Conservation (phyloP, 768 basidiomycete genomes). For the Daedalea quercina region DNA sequence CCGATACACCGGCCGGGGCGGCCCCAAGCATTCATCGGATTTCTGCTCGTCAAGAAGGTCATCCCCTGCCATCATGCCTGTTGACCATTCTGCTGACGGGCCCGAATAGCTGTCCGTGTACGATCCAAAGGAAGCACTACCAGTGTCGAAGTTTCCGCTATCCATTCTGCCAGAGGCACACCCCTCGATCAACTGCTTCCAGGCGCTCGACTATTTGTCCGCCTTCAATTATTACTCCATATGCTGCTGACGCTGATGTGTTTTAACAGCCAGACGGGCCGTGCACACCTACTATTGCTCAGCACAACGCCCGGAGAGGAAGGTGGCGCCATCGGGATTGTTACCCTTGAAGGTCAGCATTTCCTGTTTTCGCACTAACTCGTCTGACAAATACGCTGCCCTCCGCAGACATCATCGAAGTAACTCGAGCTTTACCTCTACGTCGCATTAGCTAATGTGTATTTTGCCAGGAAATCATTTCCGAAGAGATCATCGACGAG, state of each 20-base stretch:
- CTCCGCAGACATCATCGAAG: conserved; percentile 65
- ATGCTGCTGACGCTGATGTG: neutral
- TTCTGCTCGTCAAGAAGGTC: conserved; percentile 81
- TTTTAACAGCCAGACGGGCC: conserved; percentile 76
- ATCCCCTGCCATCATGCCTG: neutral
- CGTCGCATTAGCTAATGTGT: neutral
- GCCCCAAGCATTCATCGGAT: conserved; percentile 66
- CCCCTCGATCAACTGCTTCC: conserved; percentile 88
- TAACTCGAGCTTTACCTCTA: conserved; percentile 14
- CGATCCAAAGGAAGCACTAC: conserved; percentile 73
- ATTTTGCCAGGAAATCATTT: conserved; percentile 75
- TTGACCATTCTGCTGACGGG: neutral
- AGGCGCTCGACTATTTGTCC: conserved; percentile 90
- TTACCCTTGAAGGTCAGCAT: conserved; percentile 71
- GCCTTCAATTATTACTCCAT: conserved; percentile 12
- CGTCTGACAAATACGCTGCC: neutral
- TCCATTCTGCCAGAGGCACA: conserved; percentile 86
- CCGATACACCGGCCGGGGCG: conserved; percentile 76
- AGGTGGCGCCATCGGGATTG: conserved; percentile 85
- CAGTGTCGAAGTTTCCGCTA: conserved; percentile 69
- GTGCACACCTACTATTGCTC: conserved; percentile 86
- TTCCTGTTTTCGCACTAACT: neutral
- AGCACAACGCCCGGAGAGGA: conserved; percentile 75
- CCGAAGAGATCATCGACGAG: conserved; percentile 94
- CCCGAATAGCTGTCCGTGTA: conserved; percentile 68